Conservation (phyloP, 225 moss, liverwort and hornwort species). For the Pleurozium schreberi region DNA sequence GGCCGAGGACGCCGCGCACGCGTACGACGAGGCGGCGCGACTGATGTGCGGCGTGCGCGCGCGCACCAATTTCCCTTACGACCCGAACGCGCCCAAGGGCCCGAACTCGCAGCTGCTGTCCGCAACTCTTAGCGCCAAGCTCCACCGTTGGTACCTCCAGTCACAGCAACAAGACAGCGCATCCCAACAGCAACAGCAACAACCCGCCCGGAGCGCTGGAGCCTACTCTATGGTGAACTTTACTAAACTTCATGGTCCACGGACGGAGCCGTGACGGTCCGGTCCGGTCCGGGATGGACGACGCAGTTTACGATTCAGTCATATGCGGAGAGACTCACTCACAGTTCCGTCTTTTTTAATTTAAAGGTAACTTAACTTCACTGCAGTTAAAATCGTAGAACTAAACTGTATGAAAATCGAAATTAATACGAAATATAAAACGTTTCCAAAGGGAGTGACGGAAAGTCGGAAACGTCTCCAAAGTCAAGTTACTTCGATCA, state of each 20-base stretch:
- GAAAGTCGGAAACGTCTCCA: too few species aligned
- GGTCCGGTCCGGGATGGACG: not conserved
- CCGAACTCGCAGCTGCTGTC: constrained; percentile 46
- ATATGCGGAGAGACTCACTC: not conserved
- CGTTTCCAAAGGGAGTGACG: too few species aligned
- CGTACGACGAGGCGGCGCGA: constrained; percentile 50
- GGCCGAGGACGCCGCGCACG: constrained; percentile 44
- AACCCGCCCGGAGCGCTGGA: not conserved
- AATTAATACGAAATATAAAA: too few species aligned
- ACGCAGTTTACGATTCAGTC: not conserved
- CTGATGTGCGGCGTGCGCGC: constrained; percentile 53
- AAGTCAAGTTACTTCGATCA: too few species aligned
- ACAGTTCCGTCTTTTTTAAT: not conserved
- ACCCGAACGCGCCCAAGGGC: constrained; percentile 28
- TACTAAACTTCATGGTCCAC: not conserved
- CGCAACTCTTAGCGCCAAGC: constrained; percentile 46
- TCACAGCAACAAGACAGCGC: constrained; percentile 17
- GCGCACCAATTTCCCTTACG: constrained; percentile 52
- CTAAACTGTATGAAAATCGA: too few species aligned
- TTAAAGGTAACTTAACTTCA: too few species aligned
- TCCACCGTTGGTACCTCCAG: constrained; percentile 54
- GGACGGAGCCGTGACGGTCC: too few species aligned
- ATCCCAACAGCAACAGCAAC: not conserved
- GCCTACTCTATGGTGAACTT: not conserved
- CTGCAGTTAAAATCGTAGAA: not conserved